Conservation (phyloP, 768 basidiomycete species). For the Psilocybe azurescens region DNA sequence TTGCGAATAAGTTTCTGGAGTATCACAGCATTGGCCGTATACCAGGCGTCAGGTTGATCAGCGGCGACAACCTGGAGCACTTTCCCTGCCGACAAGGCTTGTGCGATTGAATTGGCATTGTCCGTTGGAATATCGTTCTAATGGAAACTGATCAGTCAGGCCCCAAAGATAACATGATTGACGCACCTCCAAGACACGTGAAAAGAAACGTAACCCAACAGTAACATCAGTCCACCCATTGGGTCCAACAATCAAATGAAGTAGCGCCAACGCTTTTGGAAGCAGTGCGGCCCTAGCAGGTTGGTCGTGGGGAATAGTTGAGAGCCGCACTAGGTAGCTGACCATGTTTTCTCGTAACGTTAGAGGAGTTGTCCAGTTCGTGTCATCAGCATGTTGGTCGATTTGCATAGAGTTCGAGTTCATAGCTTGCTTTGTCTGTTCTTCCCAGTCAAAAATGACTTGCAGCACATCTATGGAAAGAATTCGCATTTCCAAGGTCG, state of each 20-base stretch:
- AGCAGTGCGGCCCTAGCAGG: slow-evolving; percentile 51
- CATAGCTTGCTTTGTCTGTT: slow-evolving; percentile 51
- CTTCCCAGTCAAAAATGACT: slow-evolving; percentile 94
- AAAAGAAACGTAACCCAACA: slow-evolving; percentile 90
- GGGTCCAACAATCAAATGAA: slow-evolving; percentile 82
- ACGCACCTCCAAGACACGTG: slow-evolving; percentile 82
- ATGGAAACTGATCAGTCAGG: slow-evolving; percentile 7
- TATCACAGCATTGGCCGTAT: slow-evolving; percentile 66
- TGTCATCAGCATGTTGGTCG: slow-evolving; percentile 30
- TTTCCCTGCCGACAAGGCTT: slow-evolving; percentile 83
- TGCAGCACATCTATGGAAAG: slow-evolving; percentile 91
- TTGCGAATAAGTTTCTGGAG: slow-evolving; percentile 88
- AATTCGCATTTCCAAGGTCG: slow-evolving; percentile 80
- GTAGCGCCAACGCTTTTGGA: slow-evolving; percentile 65
- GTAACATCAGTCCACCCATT: slow-evolving; percentile 92
- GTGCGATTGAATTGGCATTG: slow-evolving; percentile 54
- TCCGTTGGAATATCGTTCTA: slow-evolving; percentile 80
- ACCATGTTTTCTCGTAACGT: slow-evolving; percentile 89
- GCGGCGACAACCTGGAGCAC: slow-evolving; percentile 86
- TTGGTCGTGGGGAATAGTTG: slow-evolving; percentile 70
- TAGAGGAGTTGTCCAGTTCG: slow-evolving; percentile 76
- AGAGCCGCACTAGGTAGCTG: slow-evolving; percentile 93
- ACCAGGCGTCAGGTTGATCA: slow-evolving; percentile 88
- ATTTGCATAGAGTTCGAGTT: slow-evolving; percentile 22
- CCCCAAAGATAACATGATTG: slow-evolving; percentile 24